These are phyloP conservation scores for Apophysomyces ossiformis DNA, from an alignment of 371 early-diverging fungal genomes.

Conservation along the genomic window DNA sequence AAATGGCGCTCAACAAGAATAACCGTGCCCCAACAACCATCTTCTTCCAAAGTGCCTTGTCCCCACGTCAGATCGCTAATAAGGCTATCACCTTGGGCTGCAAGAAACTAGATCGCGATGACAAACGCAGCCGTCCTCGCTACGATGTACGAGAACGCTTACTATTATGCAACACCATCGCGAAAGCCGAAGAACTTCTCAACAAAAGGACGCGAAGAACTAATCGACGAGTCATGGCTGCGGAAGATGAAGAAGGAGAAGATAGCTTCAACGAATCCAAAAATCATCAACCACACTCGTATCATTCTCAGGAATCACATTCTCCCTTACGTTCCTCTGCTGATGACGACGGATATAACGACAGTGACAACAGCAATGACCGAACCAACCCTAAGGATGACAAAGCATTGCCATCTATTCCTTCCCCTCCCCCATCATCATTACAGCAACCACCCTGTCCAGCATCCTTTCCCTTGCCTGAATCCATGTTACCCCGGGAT, in stretches of 20 bases:
- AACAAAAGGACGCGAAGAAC: conserved; percentile 35
- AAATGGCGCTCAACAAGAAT: conserved; percentile 7
- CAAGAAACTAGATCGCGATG: conserved; percentile 48
- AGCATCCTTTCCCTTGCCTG: conserved; percentile 5
- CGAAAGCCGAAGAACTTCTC: conserved; percentile 39
- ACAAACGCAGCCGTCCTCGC: conserved; percentile 35
- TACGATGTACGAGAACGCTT: conserved; percentile 46
- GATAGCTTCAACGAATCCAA: neutral
- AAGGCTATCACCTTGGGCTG: conserved; percentile 38
- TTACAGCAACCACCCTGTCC: neutral
- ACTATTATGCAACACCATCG: conserved; percentile 39
- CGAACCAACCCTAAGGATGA: conserved; percentile 1
- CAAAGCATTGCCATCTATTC: neutral
- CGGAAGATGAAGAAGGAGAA: conserved; percentile 31
- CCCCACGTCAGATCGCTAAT: conserved; percentile 48
- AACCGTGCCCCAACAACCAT: conserved; percentile 29
- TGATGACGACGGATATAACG: neutral
- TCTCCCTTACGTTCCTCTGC: conserved; percentile 15
- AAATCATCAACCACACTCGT: neutral
- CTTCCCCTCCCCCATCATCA: conserved; percentile 2
- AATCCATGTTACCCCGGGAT: conserved; percentile 21
- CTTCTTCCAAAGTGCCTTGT: conserved; percentile 23
- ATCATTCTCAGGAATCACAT: conserved; percentile 11
- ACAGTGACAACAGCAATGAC: neutral
- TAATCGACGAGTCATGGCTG: conserved; percentile 35